Evolutionary conservation across 441 rosid species (phyloP), one percentile per base, ranked within the genome.

Genomic region (Erodium moschatum): DNA sequence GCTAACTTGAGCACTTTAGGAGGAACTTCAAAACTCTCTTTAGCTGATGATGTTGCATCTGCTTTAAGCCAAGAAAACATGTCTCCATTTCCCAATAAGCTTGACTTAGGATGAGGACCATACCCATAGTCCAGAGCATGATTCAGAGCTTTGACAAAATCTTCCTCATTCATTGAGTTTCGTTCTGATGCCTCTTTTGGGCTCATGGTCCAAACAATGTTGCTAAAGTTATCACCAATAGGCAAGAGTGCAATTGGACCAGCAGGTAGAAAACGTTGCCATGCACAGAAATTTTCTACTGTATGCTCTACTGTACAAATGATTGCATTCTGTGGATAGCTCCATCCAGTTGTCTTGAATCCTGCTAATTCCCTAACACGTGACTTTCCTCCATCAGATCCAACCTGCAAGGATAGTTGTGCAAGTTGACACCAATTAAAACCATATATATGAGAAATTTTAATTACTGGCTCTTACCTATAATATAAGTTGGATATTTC

Each of bases 161-260:
- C 90, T 70, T 74, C 88, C 77, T 89, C 97, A 16, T 79, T 78
- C 95, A 88, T 85, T 13, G 83, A 81, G 73, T 89, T 89, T 20
- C 67, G 77, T 69, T 85, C 87, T 58, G 82, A 81, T 10, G 96
- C 79, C 76, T 88, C 90, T 73, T 84, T 75, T 27, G 97, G 96
- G 73, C 74, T 89, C 96, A 89, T 88, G 20, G 96, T 91, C 98
- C 96, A 93, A 38, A 91, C 96, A 5, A 93, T 89, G 72, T 93
- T 93, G 87, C 98, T 91, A 72, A 81, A 93, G 58, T 76, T 93
- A 74, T 87, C 96, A 67, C 98, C 89, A 1, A 93, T 67, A 13
- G 98, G 97, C 72, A 91, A 78, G 73, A 93, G 89, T 19, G 97
- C 96, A 66, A 93, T 85, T 46, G 98, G 98, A 66, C 97, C 98